These are phyloP conservation scores for Neostapfia colusana DNA, from an alignment of 176 grass and related monocot genomes.

Conservation along the genomic window DNA sequence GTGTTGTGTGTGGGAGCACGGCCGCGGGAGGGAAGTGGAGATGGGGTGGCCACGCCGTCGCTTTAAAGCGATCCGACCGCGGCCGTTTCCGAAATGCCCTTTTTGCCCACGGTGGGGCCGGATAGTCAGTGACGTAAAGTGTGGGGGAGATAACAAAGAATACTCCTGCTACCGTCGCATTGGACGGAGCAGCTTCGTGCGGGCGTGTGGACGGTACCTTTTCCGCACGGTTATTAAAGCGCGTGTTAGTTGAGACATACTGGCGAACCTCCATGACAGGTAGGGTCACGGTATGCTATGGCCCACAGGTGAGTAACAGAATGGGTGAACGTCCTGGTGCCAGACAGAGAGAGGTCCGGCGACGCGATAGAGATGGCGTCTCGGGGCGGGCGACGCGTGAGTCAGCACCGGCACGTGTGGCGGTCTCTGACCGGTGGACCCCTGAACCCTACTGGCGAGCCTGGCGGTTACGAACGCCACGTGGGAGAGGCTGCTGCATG, in stretches of 20 bases:
- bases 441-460: not conserved
- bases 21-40: not conserved
- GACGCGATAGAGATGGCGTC: not conserved
- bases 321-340: not conserved
- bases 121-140: rapidly evolving
- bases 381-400: not conserved
- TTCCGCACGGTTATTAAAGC: no score
- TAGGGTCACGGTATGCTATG: not conserved
- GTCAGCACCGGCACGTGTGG: not conserved
- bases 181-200: not conserved
- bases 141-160: not conserved
- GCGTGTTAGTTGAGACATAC: no score
- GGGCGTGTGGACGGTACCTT: no score
- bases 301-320: not conserved
- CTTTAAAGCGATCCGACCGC: conserved; percentile 21
- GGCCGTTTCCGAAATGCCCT: not conserved
- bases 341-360: not conserved
- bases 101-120: not conserved
- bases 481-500: not conserved
- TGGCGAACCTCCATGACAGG: not conserved
- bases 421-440: not conserved
- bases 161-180: not conserved
- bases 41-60: conserved; percentile 1
- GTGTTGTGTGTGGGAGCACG: not conserved
- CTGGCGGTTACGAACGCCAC: not conserved